Conservation (phyloP, 2,329 filamentous ascomycete genomes). For the Monosporascus sp. region DNA sequence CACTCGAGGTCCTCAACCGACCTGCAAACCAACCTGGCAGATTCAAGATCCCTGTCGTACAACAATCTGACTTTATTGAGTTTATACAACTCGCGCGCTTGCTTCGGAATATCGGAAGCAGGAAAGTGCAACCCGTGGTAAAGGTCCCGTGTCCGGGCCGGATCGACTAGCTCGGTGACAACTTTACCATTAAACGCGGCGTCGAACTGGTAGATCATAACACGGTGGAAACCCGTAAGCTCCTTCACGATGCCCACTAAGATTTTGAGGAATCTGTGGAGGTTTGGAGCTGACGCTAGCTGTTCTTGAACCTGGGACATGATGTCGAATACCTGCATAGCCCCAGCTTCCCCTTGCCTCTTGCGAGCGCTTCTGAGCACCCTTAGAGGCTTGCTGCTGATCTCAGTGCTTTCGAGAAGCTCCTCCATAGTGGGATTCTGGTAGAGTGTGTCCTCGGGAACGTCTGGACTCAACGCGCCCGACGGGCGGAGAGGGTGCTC, state of each 20-base stretch:
- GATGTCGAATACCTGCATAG: conserved; percentile 88
- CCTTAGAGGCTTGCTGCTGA: conserved; percentile 70
- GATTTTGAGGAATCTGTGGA: conserved; percentile 74
- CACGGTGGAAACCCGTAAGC: conserved; percentile 82
- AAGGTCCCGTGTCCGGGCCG: conserved; percentile 70
- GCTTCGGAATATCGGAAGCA: conserved; percentile 79
- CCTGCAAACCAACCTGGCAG: conserved; percentile 76
- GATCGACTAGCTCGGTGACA: conserved; percentile 82
- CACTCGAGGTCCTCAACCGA: conserved; percentile 66
- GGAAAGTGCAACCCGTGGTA: conserved; percentile 88
- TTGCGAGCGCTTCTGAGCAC: conserved; percentile 72
- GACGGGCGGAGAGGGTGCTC: conserved; percentile 61
- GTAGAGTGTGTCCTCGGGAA: conserved; percentile 68
- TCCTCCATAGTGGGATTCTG: conserved; percentile 71
- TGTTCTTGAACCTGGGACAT: conserved; percentile 91
- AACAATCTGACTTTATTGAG: conserved; percentile 84
- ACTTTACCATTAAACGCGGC: conserved; percentile 76
- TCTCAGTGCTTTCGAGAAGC: conserved; percentile 68
- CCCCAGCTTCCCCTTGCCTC: conserved; percentile 70
- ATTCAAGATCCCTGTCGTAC: conserved; percentile 78
- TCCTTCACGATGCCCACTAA: conserved; percentile 84
- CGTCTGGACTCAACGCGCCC: conserved; percentile 54
- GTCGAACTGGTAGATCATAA: conserved; percentile 93
- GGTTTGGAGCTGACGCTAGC: conserved; percentile 63
- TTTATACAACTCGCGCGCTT: conserved; percentile 84